Conservation (phyloP, 2,329 filamentous ascomycete genomes). For the Beauveria rudraprayagi region DNA sequence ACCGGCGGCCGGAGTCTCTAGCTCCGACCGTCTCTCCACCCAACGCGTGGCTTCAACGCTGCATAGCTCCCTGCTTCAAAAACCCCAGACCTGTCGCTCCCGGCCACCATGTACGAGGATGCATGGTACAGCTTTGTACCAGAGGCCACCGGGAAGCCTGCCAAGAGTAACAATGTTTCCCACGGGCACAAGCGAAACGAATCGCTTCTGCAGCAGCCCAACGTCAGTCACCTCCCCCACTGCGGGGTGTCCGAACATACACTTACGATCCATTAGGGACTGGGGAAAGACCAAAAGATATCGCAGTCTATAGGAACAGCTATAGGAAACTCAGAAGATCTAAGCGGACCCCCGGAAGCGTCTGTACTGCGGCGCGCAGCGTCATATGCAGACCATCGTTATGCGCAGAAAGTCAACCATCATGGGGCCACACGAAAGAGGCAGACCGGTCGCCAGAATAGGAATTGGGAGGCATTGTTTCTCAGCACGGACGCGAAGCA, state of each 20-base stretch:
- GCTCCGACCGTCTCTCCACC: constrained; percentile 1
- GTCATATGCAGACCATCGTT: constrained; percentile 70
- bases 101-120: constrained; percentile 63
- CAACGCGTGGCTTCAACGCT: constrained; percentile 2
- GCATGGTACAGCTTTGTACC: constrained; percentile 75
- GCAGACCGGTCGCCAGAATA: constrained; percentile 29
- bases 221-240: constrained; percentile 35
- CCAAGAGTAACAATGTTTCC: constrained; percentile 33
- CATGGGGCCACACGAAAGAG: constrained; percentile 27
- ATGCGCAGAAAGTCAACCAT: constrained; percentile 40
- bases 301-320: constrained; percentile 50
- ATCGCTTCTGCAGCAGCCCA: constrained; percentile 60
- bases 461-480: constrained; percentile 43
- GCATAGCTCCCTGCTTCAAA: constrained; percentile 11
- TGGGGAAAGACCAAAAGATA: constrained; percentile 41
- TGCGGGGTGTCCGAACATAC: constrained; percentile 16
- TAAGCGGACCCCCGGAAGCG: constrained; percentile 56
- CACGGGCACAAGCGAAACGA: constrained; percentile 56
- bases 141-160: constrained; percentile 45
- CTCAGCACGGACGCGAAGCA: constrained; percentile 19
- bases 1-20: background rate
- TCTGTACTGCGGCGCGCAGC: constrained; percentile 58
- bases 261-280: constrained; percentile 34
- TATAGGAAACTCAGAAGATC: constrained; percentile 47
- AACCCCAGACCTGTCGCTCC: constrained; percentile 9